Evolutionary conservation across 163 green algal genomes (phyloP).

Genomic region (Volvox carteri): DNA sequence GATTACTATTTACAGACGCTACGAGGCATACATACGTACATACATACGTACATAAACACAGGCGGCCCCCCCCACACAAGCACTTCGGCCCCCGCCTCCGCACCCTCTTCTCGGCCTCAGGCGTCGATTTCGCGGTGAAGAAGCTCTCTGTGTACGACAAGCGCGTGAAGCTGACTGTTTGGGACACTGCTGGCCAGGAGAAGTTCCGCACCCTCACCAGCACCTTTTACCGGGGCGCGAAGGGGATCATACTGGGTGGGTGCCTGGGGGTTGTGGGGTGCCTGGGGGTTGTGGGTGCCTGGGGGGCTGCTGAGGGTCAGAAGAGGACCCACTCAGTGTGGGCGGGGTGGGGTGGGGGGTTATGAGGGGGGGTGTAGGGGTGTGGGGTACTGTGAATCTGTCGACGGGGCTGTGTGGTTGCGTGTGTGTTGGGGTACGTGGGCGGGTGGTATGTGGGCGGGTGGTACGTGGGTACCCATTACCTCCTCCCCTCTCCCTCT

Average conservation of each 20-base stretch:
- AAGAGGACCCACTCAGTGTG: too few relatives aligned
- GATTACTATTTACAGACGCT: too few relatives aligned
- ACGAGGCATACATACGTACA: too few relatives aligned
- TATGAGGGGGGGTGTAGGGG: neutral
- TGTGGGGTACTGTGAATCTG: neutral
- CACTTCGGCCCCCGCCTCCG: too few relatives aligned
- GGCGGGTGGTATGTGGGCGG: neutral
- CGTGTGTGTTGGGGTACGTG: neutral
- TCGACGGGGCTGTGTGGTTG: neutral
- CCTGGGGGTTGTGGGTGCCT: neutral
- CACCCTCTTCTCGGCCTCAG: too few relatives aligned
- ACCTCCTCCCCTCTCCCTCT: too few relatives aligned
- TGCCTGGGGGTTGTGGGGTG: neutral
- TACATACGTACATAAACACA: too few relatives aligned
- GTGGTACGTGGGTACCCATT: neutral
- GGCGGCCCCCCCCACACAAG: too few relatives aligned
- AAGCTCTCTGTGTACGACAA: conserved; percentile 53
- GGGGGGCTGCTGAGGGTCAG: neutral
- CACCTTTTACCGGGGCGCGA: conserved; percentile 94
- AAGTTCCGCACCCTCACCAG: conserved; percentile 94
- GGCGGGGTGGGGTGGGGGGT: neutral
- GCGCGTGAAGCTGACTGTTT: conserved; percentile 53
- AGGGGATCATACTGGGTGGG: conserved; percentile 87
- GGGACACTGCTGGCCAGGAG: conserved; percentile 58
- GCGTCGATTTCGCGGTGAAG: conserved; percentile 56